These are phyloP conservation scores for Aspergillus carlsbadensis DNA, from an alignment of 495 filamentous ascomycete species.

Conservation along the genomic window DNA sequence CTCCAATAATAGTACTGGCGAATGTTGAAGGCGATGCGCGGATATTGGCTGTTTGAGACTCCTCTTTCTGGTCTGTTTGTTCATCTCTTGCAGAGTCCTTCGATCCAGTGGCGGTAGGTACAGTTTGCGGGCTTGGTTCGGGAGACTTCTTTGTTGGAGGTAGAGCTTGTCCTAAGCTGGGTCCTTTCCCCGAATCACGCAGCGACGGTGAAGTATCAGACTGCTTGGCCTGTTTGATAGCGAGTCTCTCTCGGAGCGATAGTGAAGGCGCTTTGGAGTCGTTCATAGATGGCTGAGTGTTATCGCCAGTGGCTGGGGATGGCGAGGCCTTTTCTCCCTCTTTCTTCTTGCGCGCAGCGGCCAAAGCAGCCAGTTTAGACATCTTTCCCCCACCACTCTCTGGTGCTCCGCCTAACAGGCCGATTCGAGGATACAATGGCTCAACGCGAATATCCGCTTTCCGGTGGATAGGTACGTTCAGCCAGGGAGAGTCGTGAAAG, in stretches of 20 bases:
- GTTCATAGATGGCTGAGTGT: constrained; percentile 18
- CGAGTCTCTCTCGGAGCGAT: constrained; percentile 40
- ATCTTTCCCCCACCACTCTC: constrained; percentile 57
- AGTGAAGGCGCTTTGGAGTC: constrained; percentile 25
- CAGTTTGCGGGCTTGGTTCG: constrained; percentile 16
- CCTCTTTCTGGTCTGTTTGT: constrained; percentile 12
- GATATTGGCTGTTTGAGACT: constrained; percentile 22
- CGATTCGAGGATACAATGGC: constrained; percentile 55
- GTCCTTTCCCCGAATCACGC: constrained; percentile 22
- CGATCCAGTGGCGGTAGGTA: constrained; percentile 1
- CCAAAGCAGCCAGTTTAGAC: constrained; percentile 87
- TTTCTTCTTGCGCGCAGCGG: constrained; percentile 83
- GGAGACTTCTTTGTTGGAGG: constrained; percentile 19
- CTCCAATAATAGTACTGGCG: constrained; percentile 65
- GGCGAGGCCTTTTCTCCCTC: constrained; percentile 57
- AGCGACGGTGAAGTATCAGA: constrained; percentile 29
- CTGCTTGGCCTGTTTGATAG: constrained; percentile 30
- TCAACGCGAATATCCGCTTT: constrained; percentile 65
- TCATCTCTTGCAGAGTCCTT: not conserved
- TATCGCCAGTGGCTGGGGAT: constrained; percentile 4
- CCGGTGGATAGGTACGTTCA: constrained; percentile 68
- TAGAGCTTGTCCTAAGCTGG: constrained; percentile 17
- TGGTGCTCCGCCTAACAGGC: constrained; percentile 74
- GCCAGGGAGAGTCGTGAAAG: constrained; percentile 87
- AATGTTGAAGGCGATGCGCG: constrained; percentile 62